Base-by-base conservation (phyloP, 1,284 basidiomycete genomes). In the Ceratobasidium theobromae region DNA sequence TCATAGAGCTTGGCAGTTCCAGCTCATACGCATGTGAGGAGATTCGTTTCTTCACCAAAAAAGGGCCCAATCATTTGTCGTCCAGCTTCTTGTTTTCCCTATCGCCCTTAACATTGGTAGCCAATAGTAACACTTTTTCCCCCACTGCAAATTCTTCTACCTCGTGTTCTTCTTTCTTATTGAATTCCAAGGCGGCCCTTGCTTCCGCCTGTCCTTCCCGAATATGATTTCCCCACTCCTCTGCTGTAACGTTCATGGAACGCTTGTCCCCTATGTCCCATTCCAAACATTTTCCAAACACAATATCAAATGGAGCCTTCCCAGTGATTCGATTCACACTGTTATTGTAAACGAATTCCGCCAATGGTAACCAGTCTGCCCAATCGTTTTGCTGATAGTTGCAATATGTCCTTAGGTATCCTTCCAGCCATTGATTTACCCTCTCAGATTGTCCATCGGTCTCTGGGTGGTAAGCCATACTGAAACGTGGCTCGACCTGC, bases 301-400 rank as follows among this genome's bases (percentile, higher is more conserved):
- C 32, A 8, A 53, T 28, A 18, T 51, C 43, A 30, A 60, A 67
- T 12, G 66, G 53, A 4, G 45, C 35, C 25, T 35, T 38, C 11
- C 66, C 46, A 4, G 54, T 67, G 8, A 46, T 32, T 1, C 16
- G 12, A 21, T 30, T 18, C 23, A 30, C 35, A 8, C 43, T n/a
- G 41, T 75, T 75, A 68, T 77, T 76, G 68, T 73, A 73, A 1
- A 68, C 68, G 58, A 76, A 77, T 46, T 73, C 72, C 0, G 75
- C 75, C 2, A 73, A 5, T 0, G 74, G 71, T 0, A 45, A 45
- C 21, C 71, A 68, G 2, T 52, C 51, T 1, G 16, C 54, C 67
- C 64, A 68, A 30, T 68, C 64, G 65, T 28, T 46, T 25, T 32
- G 35, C 35, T 68, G 51, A 14, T 27, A 48, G 21, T 48, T 45